Evolutionary conservation across 2,329 filamentous ascomycete genomes (phyloP).

Genomic region (Fusarium sp.): DNA sequence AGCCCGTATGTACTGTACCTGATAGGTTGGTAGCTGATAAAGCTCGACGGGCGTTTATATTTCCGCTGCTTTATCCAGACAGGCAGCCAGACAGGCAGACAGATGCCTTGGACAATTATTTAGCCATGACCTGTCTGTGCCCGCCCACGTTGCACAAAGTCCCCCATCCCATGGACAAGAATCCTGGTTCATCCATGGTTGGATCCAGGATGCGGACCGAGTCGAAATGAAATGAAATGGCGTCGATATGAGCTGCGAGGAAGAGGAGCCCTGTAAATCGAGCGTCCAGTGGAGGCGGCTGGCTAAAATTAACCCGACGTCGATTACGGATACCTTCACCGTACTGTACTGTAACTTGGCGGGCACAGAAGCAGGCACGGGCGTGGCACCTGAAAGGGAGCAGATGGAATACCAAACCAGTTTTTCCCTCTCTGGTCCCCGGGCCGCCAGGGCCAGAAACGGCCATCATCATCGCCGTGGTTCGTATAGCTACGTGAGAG

Average conservation of each 20-base stretch:
- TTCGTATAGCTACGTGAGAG: constrained; percentile 17
- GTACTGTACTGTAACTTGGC: not conserved
- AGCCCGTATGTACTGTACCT: no score
- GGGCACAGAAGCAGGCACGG: no score
- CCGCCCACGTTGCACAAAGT: constrained; percentile 10
- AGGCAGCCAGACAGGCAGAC: no score
- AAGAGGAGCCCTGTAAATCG: constrained; percentile 26
- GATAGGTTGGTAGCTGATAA: no score
- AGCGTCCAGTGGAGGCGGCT: constrained; percentile 17
- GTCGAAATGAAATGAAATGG: constrained; percentile 36
- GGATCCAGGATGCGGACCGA: constrained; percentile 9
- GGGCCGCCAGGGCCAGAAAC: no score
- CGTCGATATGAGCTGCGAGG: constrained; percentile 20
- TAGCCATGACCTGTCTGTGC: no score
- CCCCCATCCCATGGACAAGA: constrained; percentile 2
- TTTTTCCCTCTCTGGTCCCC: constrained; percentile 13
- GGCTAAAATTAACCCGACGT: constrained; percentile 18
- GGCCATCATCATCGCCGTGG: not conserved
- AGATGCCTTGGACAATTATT: no score
- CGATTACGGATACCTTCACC: not conserved
- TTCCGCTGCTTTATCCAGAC: no score
- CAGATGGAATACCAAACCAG: constrained; percentile 9
- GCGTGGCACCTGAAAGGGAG: not conserved
- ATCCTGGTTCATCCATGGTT: constrained; percentile 11
- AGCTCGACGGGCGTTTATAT: no score